Evolutionary conservation across 75 land plant genomes (phyloP), one percentile per base, ranked within the genome.

Genomic region (Sequoia sempervirens): DNA sequence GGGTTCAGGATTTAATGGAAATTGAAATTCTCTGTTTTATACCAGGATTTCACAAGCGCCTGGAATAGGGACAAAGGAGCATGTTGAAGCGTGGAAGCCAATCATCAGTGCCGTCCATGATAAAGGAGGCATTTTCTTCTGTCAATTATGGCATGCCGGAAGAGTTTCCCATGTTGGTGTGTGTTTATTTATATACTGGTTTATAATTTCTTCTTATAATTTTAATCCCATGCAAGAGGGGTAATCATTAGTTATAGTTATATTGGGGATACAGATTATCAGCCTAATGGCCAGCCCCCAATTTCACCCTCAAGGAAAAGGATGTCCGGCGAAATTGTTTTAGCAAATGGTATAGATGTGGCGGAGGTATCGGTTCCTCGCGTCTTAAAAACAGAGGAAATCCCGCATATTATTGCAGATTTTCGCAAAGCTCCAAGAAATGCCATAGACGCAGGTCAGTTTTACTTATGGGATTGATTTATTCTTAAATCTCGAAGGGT

Each of bases 331-430:
- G 61, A 80, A 28, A 7, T 50, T 20, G 28, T 68, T 68, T 18
- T 80, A 46, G 28, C 37, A 43, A 70, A 88, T 52, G 89, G 89
- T 11, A 79, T 83, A 50, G 90, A 80, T 37, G 76, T 32, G 41
- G 85, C 72, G 0, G 81, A 83, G 2, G 92, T 85, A 61, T 85
- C 93, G 2, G 72, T 89, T 50, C 95, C 91, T 1, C 88, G 94
- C 17, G 79, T 88, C 13, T 80, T 93, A 81, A 86, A 87, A 56
- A 91, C 90, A 41, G 90, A 92, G 7, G 97, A 95, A 87, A 89
- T 95, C 36, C 93, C 95, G 37, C 83, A 81, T 53, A 84, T 64
- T 64, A 8, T 64, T 4, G 69, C 26, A 64, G 69, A 64, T 64
- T 64, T 64, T 26, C 69, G 69, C 69, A 23, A 26, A 1, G 69